Base-by-base conservation (phyloP, 1,284 basidiomycete species). In the Tilletia horrida region DNA sequence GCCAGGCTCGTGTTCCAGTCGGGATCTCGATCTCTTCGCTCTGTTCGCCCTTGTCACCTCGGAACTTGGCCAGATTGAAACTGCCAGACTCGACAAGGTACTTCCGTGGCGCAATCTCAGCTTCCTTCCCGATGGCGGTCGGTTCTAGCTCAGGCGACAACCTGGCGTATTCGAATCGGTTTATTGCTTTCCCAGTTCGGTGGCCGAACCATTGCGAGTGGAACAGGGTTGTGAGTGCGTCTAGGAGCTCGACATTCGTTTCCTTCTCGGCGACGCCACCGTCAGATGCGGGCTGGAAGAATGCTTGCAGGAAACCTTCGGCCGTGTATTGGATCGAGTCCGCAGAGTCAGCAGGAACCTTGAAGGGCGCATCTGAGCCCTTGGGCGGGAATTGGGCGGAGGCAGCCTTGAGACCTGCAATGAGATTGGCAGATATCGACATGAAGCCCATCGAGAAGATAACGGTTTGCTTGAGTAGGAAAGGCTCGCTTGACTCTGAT, bases 391-490 rank as follows among this genome's bases (percentile, higher is more conserved):
- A 59, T 3, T 8, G 18, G 29, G 55, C 55, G 27, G 27, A 31
- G 27, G 27, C 27, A 27, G 55, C 27, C 7, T 59, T 59, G 27
- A 59, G 29, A 9, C 55, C 55, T 14, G 55, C 31, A 27, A 59
- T n/a, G 25, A 40, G 9, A 13, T 59, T 59, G 27, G 29, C 18
- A 14, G 55, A 40, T 3, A 18, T 40, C 27, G 31, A 13, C 27
- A 59, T 25, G 2, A 59, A n/a, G 3, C 27, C 7, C 14, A 14
- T 31, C 3, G 55, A 59, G 29, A 59, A 59, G 29, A 59, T 13
- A 27, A 59, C 27, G 29, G 55, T 59, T 18, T 59, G 55, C 27
- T 59, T 59, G 55, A 59, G 55, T 11, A 59, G 29, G 55, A 40
- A 59, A 14, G 55, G 27, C 11, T 14, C 11, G 6, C 6, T 6